phyloP scores from a whole-genome alignment of 78 protist species.

The Dictyostelium citrinum region DNA sequence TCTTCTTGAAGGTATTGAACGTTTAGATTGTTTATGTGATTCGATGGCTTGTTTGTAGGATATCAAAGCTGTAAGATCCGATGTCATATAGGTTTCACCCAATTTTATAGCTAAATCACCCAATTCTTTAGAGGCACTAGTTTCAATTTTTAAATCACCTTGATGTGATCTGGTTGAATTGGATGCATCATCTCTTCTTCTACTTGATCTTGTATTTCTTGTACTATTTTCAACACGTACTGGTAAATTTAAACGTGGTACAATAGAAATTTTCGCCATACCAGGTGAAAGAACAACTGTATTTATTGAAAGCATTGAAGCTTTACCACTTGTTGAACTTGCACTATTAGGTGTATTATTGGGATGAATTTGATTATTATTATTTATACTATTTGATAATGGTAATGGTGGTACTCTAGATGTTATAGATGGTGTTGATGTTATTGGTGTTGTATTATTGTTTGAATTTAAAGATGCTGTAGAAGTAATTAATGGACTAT shows the following conservation, averaged over 20 bases:
- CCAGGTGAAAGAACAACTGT: too few relatives aligned
- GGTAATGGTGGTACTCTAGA: not conserved
- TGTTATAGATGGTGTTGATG: not conserved
- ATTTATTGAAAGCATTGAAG: not conserved
- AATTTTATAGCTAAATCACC: slow-evolving; percentile 66
- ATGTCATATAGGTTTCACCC: slow-evolving; percentile 79
- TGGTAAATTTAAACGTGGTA: slow-evolving; percentile 57
- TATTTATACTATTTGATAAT: slow-evolving; percentile 30
- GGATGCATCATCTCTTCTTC: slow-evolving; percentile 62
- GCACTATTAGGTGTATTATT: slow-evolving; percentile 17
- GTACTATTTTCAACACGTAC: slow-evolving; percentile 53
- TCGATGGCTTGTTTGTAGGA: slow-evolving; percentile 70
- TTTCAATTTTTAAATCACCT: slow-evolving; percentile 29
- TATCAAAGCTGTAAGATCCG: slow-evolving; percentile 74
- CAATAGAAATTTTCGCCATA: not conserved
- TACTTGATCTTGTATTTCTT: slow-evolving; percentile 44
- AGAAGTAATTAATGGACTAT: slow-evolving; percentile 5
- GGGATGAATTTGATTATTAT: not conserved
- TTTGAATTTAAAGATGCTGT: not conserved
- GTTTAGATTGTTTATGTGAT: slow-evolving; percentile 28
- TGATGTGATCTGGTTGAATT: slow-evolving; percentile 18
- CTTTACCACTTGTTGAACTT: not conserved
- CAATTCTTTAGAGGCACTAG: slow-evolving; percentile 61
- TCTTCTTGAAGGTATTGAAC: slow-evolving; percentile 1
- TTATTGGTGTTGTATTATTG: not conserved